Percentiles rank a stretch among this genome's conserved stretches.
phyloP scores from a whole-genome alignment of 352 stramenopile genomes.

The Pythium dissimile region DNA sequence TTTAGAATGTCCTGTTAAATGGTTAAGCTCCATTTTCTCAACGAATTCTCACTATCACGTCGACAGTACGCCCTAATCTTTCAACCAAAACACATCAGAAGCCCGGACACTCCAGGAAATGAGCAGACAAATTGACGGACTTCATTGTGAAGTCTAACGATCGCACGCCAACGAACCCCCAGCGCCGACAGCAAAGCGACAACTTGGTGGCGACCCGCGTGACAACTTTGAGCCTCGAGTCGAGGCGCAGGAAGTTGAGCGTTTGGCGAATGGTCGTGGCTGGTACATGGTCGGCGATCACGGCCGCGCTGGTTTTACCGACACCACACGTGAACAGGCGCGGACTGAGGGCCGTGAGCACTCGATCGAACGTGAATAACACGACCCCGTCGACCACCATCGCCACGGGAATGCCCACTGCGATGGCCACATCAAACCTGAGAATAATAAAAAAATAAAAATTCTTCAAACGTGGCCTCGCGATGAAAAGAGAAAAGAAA shows the following conservation, averaged over 20 bases:
- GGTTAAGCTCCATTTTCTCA: constrained; percentile 13
- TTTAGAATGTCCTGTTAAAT: constrained; percentile 13
- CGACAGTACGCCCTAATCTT: neutral
- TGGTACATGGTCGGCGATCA: neutral
- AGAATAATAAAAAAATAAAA: too few relatives aligned
- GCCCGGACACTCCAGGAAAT: constrained; percentile 7
- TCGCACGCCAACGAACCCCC: too few relatives aligned
- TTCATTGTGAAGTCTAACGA: too few relatives aligned
- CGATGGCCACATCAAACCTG: too few relatives aligned
- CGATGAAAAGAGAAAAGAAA: too few relatives aligned
- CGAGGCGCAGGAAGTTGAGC: neutral
- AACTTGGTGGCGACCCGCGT: neutral
- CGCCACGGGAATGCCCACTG: too few relatives aligned
- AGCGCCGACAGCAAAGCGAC: neutral
- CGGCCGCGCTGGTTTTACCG: neutral
- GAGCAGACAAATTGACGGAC: neutral
- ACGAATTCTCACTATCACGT: constrained; percentile 13
- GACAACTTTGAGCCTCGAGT: neutral
- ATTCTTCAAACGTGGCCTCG: too few relatives aligned
- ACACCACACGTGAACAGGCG: neutral
- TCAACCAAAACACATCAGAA: constrained; percentile 7
- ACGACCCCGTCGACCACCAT: too few relatives aligned
- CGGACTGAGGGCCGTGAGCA: neutral
- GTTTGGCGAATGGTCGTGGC: neutral
- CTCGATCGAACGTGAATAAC: neutral